Base-by-base conservation (phyloP, 2,329 filamentous ascomycete genomes). In the Cryphonectria parasitica region DNA sequence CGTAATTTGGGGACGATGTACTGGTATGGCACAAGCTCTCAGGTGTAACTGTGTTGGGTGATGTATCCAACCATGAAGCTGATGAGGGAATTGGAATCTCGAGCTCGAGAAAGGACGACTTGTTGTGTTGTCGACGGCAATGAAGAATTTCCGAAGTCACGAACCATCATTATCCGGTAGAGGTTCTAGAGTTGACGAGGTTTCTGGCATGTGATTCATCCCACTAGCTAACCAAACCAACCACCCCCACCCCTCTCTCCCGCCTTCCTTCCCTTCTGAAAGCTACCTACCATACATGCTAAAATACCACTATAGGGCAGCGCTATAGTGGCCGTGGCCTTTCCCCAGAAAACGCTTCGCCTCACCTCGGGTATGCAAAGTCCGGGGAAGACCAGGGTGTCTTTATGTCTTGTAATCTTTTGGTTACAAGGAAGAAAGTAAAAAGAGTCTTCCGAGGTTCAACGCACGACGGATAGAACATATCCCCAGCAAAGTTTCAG, bases 141-240 rank as follows among this genome's bases (percentile, higher is more conserved):
- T 54, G 22, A n/a, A 39, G 45, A 7, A 39, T 17, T 36, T 39
- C 41, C 17, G 56, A 52, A n/a, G 56, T 15, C 74, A 75, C 73
- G 66, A 34, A 74, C 62, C 69, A 69, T 64, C 22, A 19, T 43
- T 15, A 39, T n/a, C 11, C 15, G 36, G 61, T n/a, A 43, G 41
- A 31, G 25, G 43, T 2, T 64, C 13, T 43, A 15, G 39, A 13
- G 63, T 15, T 11, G 34, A 36, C 28, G n/a, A 43, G 25, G 63
- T 52, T 64, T 64, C 69, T 71, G 66, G 66, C 68, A 43, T 67
- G 66, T 67, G 66, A 67, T 67, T 10, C 56, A 58, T 34, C 54
- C 54, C 54, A 31, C 54, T 31, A 56, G 28, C 52, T 25, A 56
- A 56, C 52, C 52, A 28, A 28, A 4, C 25, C 25, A 8, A 3